Evolutionary conservation across 306 rosid species (phyloP), one percentile per base, ranked within the genome.

Genomic region (Prunus persica): DNA sequence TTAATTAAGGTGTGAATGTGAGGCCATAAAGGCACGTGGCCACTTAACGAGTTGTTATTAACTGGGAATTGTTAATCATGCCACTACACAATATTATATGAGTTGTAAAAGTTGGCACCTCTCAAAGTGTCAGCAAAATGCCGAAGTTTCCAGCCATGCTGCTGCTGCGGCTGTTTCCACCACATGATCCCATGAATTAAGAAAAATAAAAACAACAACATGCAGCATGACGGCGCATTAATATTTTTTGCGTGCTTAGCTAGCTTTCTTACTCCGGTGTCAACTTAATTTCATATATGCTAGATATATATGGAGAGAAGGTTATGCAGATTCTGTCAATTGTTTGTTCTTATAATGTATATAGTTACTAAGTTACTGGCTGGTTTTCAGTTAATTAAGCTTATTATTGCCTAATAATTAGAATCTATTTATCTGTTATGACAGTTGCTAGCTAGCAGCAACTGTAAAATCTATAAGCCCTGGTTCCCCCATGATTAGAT

Each of bases 101-200:
- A 64, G 45, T 38, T 57, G 67, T 52, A 73, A 79, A 83, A 50
- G 91, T 87, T 84, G 91, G 86, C 88, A 79, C 77, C 72, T 79
- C 65, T 38, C 72, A 85, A 90, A 76, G 30, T 85, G 78, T 55
- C 82, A 28, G 81, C 79, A 84, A 79, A 88, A 80, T 84, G 90
- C 87, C 90, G 85, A 79, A 80, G 65, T 14, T 71, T 78, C 81
- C 75, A 38, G 84, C 71, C 43, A 51, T 63, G 67, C 24, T 52
- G 20, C 5, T 52, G 57, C 57, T 41, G 63, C 79, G 43, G 79
- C 64, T 32, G 38, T 8, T 32, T 32, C 38, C 38, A 32, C 70
- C 87, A 78, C 93, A 82, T 85, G 93, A 88, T 91, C 90, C 88
- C 89, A 80, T 62, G 70, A 56, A 65, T 3, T 65, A 82, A 54